Conservation (phyloP, 495 filamentous ascomycete species). For the Tuber umbilicatum region DNA sequence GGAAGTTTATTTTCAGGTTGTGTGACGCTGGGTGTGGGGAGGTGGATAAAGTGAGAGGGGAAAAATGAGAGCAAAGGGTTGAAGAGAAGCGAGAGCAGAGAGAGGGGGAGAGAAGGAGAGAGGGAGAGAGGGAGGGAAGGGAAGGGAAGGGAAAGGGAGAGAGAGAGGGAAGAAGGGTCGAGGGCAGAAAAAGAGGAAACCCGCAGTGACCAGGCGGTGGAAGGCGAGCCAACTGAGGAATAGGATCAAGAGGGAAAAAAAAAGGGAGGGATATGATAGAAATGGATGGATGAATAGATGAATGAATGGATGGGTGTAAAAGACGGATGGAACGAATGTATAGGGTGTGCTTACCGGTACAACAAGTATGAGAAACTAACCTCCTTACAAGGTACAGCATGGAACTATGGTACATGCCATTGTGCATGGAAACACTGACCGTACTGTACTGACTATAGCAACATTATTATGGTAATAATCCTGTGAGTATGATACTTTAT, state of each 20-base stretch:
- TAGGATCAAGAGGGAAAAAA: conserved; percentile 8
- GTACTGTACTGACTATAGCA: no score
- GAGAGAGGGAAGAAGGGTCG: conserved; percentile 8
- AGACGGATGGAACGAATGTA: not conserved
- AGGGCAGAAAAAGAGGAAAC: conserved; percentile 10
- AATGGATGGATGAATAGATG: conserved; percentile 21
- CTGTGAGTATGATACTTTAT: no score
- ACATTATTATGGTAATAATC: no score
- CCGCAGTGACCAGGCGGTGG: not conserved
- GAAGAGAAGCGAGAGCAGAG: not conserved
- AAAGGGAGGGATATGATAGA: conserved; percentile 15
- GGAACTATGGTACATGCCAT: not conserved
- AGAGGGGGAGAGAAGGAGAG: conserved; percentile 10
- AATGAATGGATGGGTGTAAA: conserved; percentile 10
- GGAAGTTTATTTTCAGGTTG: conserved; percentile 11
- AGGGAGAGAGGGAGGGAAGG: not conserved
- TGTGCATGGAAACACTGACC: not conserved
- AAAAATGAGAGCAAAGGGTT: not conserved
- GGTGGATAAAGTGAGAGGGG: conserved; percentile 4
- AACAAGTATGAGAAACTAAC: not conserved
- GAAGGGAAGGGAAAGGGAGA: not conserved
- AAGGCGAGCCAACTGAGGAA: not conserved
- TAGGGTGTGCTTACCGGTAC: not conserved
- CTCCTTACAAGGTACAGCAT: not conserved
- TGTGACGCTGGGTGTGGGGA: conserved; percentile 1